phyloP scores from a whole-genome alignment of 345 rosid genomes.

The Citrus sinensis region DVS_A1.0 CM039166.1:15825501-15826000 shows the following conservation, averaged over 20 bases:
- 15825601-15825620: conserved; percentile 97
- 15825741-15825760: neutral
- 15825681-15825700: conserved; percentile 82
- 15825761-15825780: neutral
- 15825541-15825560: conserved; percentile 97
- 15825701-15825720: conserved; percentile 70
- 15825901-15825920: neutral
- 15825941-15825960: neutral
- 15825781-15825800: neutral
- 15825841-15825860: neutral
- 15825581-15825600: conserved; percentile 98
- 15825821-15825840: no score
- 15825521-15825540: conserved; percentile 69
- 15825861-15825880: neutral
- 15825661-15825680: conserved; percentile 91
- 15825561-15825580: conserved; percentile 95
- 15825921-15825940: neutral
- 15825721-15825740: neutral
- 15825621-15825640: conserved; percentile 95
- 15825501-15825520: conserved; percentile 22
- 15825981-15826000: neutral
- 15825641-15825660: conserved; percentile 99
- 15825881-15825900: neutral
- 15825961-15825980: neutral
- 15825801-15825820: neutral